Evolutionary conservation across 179 eudicot species (phyloP), one percentile per base, ranked within the genome.

Genomic region (Corrigiola litoralis): DNA sequence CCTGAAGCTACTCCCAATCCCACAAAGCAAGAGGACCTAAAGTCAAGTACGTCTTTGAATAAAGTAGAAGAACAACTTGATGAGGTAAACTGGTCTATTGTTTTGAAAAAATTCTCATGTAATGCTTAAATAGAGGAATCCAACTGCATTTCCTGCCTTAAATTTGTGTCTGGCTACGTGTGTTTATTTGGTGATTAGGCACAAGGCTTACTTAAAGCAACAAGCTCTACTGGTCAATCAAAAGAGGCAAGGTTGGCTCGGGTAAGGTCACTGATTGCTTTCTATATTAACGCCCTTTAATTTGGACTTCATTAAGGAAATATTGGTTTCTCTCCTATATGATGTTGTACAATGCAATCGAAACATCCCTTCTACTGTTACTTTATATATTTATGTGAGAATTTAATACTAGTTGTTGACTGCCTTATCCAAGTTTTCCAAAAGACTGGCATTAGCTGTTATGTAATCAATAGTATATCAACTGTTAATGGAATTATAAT

Each of bases 221-320:
- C 99, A 69, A 77, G 66, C 54, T 74, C 95, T 49, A 76, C 86
- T 58, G 99, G 99, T 75, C 88, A 85, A 73, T 85, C 99, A 44
- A 94, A 94, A 80, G 99, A 94, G 79, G 99, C 99, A 63, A 86
- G 99, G 81, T 75, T 94, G 79, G 96, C 99, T 66, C 88, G 97
- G 87, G 99, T 94, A 86, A 83, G 85, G 44, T 68, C 47, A 2
- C 64, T 20, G 18, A 29, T 66, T 56, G 29, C 14, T 54, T 49
- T 69, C 45, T 11, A 4, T 54, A 24, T 6, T 21, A 49, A n/a
- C 41, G 50, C 16, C 36, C 48, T 40, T 58, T 17, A 10, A 28
- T 40, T 27, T 66, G 25, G 20, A 31, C 61, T 48, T 33, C 46
- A 41, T 28, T 49, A 31, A 42, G 38, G 50, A 55, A 38, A 27